Base-by-base conservation (phyloP, 495 filamentous ascomycete genomes). In the Aspergillus haitiensis region DNA sequence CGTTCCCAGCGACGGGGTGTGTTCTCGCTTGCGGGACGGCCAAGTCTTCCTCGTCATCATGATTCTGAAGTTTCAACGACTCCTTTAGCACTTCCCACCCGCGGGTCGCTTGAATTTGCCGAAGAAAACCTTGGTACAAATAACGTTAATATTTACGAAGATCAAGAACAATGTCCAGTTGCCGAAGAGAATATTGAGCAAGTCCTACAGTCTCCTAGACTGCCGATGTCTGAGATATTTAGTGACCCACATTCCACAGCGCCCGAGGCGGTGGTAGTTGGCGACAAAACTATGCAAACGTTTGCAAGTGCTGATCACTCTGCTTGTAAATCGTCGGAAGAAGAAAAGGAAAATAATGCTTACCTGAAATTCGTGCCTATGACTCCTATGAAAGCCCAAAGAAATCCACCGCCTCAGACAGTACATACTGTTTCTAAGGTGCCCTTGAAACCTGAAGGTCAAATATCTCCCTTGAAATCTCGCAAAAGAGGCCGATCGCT, bases 351-450 rank as follows among this genome's bases (percentile, higher is more conserved):
- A 47, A 75, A 78, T 50, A 50, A 55, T 21, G 36, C 56, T 3
- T 31, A 63, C 27, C 70, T 67, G 33, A 60, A 66, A 46, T 60
- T 65, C 31, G 59, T 67, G 18, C 72, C 76, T 34, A 68, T 71
- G 37, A 77, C 78, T 2, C 77, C 78, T 1, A 59, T 71, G 6
- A 70, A 68, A 36, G 33, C 53, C 13, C 60, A 52, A 27, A 27
- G 21, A 10, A 58, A 58, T 3, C 62, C 71, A 45, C 64, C 66
- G 31, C 64, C 72, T 27, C 75, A 72, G 32, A 80, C 83, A 12
- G 79, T 88, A 56, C 85, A 90, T 66, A 92, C 89, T 0, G 82
- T 89, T 0, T 87, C 85, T 12, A 93, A 91, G 74, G 87, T 92
- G 1, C 88, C 89, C 5, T 72, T 92, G 31, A 90, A 88, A 70